These are phyloP conservation scores for Cymbidium sinense DNA, from an alignment of 106 monocot species.

Conservation along the genomic window DNA sequence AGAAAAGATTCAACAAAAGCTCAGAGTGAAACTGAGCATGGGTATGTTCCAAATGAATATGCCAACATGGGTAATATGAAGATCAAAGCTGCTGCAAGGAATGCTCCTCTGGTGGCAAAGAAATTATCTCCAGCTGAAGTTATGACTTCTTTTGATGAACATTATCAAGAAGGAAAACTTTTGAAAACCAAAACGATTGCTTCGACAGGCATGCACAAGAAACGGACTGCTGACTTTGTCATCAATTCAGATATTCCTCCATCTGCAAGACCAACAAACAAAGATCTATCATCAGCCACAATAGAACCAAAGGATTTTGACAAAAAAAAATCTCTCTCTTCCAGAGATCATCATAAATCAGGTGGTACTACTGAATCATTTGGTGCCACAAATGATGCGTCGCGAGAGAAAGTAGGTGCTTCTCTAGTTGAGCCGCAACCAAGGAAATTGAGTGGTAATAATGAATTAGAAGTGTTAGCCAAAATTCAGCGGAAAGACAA, in stretches of 20 bases:
- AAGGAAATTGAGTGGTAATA: conserved; percentile 42
- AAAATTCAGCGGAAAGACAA: conserved; percentile 41
- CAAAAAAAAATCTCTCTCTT: conserved; percentile 30
- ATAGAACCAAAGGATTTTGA: conserved; percentile 35
- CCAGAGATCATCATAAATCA: conserved; percentile 32
- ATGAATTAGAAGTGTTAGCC: conserved; percentile 16
- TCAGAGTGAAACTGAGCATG: conserved; percentile 19
- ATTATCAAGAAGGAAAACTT: conserved; percentile 47
- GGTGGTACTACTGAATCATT: conserved; percentile 26
- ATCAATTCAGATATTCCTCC: conserved; percentile 22
- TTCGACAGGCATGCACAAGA: conserved; percentile 28
- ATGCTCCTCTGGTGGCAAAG: conserved; percentile 38
- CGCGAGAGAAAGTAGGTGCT: conserved; percentile 35
- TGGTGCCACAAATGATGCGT: conserved; percentile 25
- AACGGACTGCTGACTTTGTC: conserved; percentile 26
- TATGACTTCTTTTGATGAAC: conserved; percentile 25
- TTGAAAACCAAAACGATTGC: conserved; percentile 40
- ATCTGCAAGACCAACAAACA: conserved; percentile 28
- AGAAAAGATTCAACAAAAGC: conserved; percentile 61
- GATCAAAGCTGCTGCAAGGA: conserved; percentile 65
- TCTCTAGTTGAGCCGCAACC: conserved; percentile 43
- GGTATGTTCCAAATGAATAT: conserved; percentile 22
- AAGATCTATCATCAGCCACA: conserved; percentile 21
- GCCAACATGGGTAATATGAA: conserved; percentile 28
- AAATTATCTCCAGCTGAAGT: conserved; percentile 27